Base-by-base conservation (phyloP, 83 land plant genomes). In the Larix sibirica region DNA sequence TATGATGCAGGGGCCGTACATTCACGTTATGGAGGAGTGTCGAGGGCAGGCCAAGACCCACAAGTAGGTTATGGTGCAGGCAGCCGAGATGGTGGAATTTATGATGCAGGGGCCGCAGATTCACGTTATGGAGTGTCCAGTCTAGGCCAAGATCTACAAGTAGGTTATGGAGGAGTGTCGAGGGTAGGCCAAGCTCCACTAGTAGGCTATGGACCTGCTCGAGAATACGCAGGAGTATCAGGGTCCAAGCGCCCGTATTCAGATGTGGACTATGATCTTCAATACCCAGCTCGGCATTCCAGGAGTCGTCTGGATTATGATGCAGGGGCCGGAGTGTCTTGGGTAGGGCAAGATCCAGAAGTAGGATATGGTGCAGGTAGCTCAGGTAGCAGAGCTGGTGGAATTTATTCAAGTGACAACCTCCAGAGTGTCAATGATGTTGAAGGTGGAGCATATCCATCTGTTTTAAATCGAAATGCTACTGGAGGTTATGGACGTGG, bases 231-330 rank as follows among this genome's bases (percentile, higher is more conserved):
- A n/a, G n/a, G n/a, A n/a, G 81, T 80, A 14, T 80, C 84, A n/a
- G 89, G 82, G 26, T 68, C 82, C 21, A 87, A 87, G 56, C 83
- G n/a, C n/a, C n/a, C n/a, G n/a, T n/a, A n/a, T n/a, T n/a, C n/a
- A n/a, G n/a, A n/a, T n/a, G n/a, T n/a, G n/a, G n/a, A n/a, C n/a
- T n/a, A n/a, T n/a, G n/a, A n/a, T n/a, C n/a, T n/a, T n/a, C n/a
- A n/a, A n/a, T n/a, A n/a, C n/a, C n/a, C n/a, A n/a, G n/a, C n/a
- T n/a, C n/a, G n/a, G n/a, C n/a, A n/a, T n/a, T n/a, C n/a, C n/a
- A n/a, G n/a, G n/a, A n/a, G n/a, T n/a, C n/a, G n/a, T n/a, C n/a
- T n/a, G n/a, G n/a, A n/a, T n/a, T n/a, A n/a, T n/a, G n/a, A n/a
- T n/a, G n/a, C n/a, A n/a, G n/a, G n/a, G n/a, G n/a, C n/a, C n/a